Evolutionary conservation across 805 yeast species (phyloP).

Genomic region (Kodamaea fukazawae): DNA sequence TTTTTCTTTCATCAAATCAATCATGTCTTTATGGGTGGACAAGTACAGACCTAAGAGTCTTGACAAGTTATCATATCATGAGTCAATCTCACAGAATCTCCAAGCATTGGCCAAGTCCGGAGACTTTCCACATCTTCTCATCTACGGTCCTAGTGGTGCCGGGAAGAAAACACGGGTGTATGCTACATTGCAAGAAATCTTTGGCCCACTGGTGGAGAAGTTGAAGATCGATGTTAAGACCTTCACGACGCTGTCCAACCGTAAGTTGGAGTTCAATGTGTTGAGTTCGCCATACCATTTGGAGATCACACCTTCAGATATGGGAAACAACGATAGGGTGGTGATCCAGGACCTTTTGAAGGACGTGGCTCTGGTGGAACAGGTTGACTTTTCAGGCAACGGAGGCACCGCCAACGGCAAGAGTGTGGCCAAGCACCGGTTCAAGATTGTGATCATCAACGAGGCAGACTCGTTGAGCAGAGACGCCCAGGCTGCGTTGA

Average conservation of each 20-base stretch:
- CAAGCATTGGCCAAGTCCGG: constrained; percentile 61
- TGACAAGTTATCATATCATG: constrained; percentile 64
- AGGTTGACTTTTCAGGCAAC: constrained; percentile 69
- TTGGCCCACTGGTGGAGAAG: constrained; percentile 78
- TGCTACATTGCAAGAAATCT: constrained; percentile 73
- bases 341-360: constrained; percentile 92
- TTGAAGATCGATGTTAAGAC: constrained; percentile 84
- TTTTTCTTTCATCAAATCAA: constrained; percentile 1
- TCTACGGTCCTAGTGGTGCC: constrained; percentile 95
- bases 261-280: constrained; percentile 87
- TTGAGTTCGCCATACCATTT: constrained; percentile 89
- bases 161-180: constrained; percentile 94
- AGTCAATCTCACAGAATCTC: constrained; percentile 59
- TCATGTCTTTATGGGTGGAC: constrained; percentile 96
- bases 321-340: constrained; percentile 93
- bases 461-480: constrained; percentile 88
- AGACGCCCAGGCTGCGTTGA: constrained; percentile 93
- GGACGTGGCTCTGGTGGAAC: constrained; percentile 93
- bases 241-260: constrained; percentile 67
- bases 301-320: constrained; percentile 94
- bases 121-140: constrained; percentile 88
- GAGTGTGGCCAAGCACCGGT: constrained; percentile 42
- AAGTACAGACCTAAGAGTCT: constrained; percentile 79
- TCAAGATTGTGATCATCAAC: constrained; percentile 80
- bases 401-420: constrained; percentile 21